Conservation (phyloP, 306 rosid species). For the Purshia tridentata region DNA sequence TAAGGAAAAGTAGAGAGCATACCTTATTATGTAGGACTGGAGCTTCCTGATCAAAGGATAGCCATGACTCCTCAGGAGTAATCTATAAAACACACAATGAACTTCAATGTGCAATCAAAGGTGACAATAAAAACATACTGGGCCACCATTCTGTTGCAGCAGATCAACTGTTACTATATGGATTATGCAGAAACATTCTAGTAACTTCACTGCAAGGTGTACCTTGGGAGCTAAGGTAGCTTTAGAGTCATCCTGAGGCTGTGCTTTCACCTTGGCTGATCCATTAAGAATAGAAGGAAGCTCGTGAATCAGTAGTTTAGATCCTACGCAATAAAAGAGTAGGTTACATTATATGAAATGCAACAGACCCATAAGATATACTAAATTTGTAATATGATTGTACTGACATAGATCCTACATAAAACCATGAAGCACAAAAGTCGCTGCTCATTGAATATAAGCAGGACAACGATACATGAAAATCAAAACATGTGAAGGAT, state of each 20-base stretch:
- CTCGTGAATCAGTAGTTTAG: conserved; percentile 62
- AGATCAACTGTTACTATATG: not conserved
- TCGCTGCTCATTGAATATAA: conserved; percentile 15
- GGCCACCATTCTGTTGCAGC: not conserved
- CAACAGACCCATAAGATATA: conserved; percentile 9
- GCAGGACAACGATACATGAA: not conserved
- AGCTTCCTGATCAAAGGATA: conserved; percentile 77
- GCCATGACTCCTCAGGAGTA: conserved; percentile 76
- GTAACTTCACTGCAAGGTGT: conserved; percentile 17
- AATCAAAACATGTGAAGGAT: no score
- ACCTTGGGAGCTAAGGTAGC: conserved; percentile 92
- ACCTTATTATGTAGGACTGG: conserved; percentile 74
- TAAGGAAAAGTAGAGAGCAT: conserved; percentile 31
- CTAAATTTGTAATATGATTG: not conserved
- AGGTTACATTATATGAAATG: conserved; percentile 6
- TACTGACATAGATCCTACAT: not conserved
- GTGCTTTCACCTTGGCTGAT: conserved; percentile 64
- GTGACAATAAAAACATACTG: not conserved
- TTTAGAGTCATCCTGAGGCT: conserved; percentile 69
- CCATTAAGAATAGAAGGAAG: conserved; percentile 92
- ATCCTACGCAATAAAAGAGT: conserved; percentile 43
- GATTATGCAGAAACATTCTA: not conserved
- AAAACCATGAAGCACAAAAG: not conserved
- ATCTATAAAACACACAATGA: conserved; percentile 40
- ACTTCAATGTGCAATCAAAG: not conserved